These are phyloP conservation scores for Podaxis pistillaris DNA, from an alignment of 768 basidiomycete species.

Conservation along the genomic window DNA sequence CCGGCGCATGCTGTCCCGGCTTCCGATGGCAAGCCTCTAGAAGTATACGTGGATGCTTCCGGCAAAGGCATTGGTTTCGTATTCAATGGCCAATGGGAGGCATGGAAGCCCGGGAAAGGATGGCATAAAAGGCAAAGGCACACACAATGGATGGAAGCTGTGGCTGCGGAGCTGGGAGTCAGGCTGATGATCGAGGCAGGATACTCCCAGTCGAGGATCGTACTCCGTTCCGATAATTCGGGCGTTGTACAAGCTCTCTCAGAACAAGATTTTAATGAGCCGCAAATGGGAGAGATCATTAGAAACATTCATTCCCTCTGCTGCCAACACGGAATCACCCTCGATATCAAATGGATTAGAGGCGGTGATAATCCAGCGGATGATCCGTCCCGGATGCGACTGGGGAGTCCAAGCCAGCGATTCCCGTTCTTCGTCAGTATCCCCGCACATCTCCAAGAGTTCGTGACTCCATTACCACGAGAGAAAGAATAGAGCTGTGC, in stretches of 20 bases:
- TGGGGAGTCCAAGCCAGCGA: slow-evolving; percentile 7
- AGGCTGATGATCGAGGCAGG: slow-evolving; percentile 26
- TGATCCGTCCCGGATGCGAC: slow-evolving; percentile 24
- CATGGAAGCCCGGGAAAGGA: slow-evolving; percentile 35
- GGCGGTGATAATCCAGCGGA: slow-evolving; percentile 34
- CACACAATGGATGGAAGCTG: slow-evolving; percentile 46
- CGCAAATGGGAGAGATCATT: slow-evolving; percentile 28
- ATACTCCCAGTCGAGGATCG: slow-evolving; percentile 22
- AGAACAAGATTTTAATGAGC: slow-evolving; percentile 21
- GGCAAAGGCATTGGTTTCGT: slow-evolving; percentile 20
- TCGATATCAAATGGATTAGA: slow-evolving; percentile 29
- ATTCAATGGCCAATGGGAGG: slow-evolving; percentile 31
- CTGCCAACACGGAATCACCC: slow-evolving; percentile 19
- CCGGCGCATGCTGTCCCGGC: background rate
- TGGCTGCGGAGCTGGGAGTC: slow-evolving; percentile 41
- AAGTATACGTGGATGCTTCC: background rate
- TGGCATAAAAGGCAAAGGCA: slow-evolving; percentile 28
- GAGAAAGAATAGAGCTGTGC: background rate
- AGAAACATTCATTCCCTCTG: slow-evolving; percentile 25
- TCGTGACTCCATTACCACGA: background rate
- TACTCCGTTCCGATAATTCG: slow-evolving; percentile 39
- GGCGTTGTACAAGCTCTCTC: slow-evolving; percentile 36
- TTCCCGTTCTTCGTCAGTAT: slow-evolving; percentile 17
- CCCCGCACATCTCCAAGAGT: slow-evolving; percentile 9
- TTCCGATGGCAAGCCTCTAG: background rate